Base-by-base conservation (phyloP, 108 stramenopile genomes). In the Skeletonema tropicum region DNA sequence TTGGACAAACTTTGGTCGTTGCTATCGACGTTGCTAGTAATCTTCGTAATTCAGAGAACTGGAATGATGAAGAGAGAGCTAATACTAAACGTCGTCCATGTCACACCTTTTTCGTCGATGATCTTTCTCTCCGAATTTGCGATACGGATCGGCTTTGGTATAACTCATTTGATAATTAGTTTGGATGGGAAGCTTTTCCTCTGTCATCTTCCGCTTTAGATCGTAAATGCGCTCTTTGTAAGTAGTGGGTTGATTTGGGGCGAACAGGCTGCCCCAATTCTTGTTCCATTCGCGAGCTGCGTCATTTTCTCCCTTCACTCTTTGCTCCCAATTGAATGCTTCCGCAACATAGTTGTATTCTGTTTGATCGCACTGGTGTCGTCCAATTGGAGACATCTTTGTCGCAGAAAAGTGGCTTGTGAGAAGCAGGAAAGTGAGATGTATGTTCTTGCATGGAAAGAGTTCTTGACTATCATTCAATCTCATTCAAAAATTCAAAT, bases 241-340 rank as follows among this genome's bases (percentile, higher is more conserved):
- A 10, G 78, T 49, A 48, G 73, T 79, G 48, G 78, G 66, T 19
- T 60, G 35, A 23, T 79, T 61, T 11, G 71, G 55, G 2, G 65
- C 66, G 57, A 79, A 72, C n/a, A 77, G 57, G 10, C 57, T 64
- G 2, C 70, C 70, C 77, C 77, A 79, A 63, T 79, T 79, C 12
- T 46, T 29, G 0, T 66, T 38, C 78, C 78, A 79, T 52, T 36
- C 52, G 17, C 66, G 60, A 15, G 78, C 71, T 7, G 72, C 66
- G 45, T 63, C 61, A 14, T 62, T 55, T 57, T 79, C 78, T 12
- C 78, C 72, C 49, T 73, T 79, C 41, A 73, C 62, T 8, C 78
- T 71, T 57, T 79, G 78, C 39, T 79, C 78, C 78, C 78, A 79
- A 49, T 79, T 79, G 67, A 73, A 73, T 19, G 72, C 72, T 30